phyloP scores from a whole-genome alignment of 345 rosid species.

The Erucastrum elatum region DNA sequence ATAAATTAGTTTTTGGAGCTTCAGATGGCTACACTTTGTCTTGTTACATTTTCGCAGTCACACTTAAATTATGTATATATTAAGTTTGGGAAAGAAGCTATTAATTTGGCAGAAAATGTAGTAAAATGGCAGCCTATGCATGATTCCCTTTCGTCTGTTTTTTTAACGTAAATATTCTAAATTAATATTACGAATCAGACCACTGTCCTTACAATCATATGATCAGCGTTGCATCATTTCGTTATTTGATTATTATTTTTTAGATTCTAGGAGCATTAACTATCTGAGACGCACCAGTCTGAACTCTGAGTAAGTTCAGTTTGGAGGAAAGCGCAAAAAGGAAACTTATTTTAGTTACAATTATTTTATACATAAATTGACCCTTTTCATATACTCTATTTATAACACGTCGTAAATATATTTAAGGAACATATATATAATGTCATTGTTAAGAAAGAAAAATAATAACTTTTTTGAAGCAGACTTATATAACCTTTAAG shows the following conservation, averaged over 20 bases:
- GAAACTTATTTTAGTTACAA: not conserved
- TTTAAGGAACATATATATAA: not conserved
- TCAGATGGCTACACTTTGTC: constrained; percentile 12
- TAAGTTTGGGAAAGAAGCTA: not conserved
- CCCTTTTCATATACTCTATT: not conserved
- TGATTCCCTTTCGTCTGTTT: constrained; percentile 14
- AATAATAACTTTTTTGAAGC: constrained; percentile 3
- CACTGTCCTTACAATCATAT: constrained; percentile 27
- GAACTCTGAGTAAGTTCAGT: constrained; percentile 44
- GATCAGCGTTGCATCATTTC: constrained; percentile 29
- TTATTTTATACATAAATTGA: not conserved
- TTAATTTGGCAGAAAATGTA: constrained; percentile 7
- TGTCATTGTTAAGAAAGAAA: not conserved
- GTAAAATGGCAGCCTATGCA: constrained; percentile 10
- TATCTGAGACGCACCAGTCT: constrained; percentile 36
- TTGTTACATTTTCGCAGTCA: not conserved
- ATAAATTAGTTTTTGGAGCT: not conserved
- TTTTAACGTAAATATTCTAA: not conserved
- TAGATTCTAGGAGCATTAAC: constrained; percentile 39
- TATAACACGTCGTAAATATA: not conserved
- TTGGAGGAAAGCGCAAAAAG: constrained; percentile 36
- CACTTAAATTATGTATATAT: not conserved
- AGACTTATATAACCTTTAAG: not conserved
- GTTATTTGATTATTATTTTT: constrained; percentile 28
- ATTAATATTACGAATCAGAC: constrained; percentile 18